phyloP scores from a whole-genome alignment of 2,329 filamentous ascomycete genomes.

The Alternaria triticimaculans region DNA sequence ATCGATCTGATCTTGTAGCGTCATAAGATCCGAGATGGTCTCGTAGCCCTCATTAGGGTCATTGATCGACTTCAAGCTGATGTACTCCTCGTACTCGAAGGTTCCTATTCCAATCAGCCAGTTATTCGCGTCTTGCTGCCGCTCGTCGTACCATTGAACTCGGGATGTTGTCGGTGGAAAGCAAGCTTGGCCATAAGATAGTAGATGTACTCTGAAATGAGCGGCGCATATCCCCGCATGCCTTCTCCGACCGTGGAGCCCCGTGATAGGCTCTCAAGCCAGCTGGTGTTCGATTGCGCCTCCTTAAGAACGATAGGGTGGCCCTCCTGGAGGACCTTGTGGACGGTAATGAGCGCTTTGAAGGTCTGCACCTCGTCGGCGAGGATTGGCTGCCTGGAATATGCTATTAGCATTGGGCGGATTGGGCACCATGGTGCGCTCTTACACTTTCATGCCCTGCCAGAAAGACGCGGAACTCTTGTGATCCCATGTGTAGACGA shows the following conservation, averaged over 20 bases:
- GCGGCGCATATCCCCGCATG: conserved; percentile 82
- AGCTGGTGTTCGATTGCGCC: conserved; percentile 84
- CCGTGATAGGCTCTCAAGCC: conserved; percentile 91
- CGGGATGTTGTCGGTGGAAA: conserved; percentile 96
- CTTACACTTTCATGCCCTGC: conserved; percentile 96
- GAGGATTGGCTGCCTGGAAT: conserved; percentile 86
- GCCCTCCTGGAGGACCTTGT: conserved; percentile 97
- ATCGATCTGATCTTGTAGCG: conserved; percentile 96
- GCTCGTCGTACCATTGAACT: conserved; percentile 79
- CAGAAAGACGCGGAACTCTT: conserved; percentile 95
- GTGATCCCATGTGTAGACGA: conserved; percentile 99
- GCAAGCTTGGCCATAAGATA: conserved; percentile 91
- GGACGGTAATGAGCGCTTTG: conserved; percentile 95
- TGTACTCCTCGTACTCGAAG: conserved; percentile 99
- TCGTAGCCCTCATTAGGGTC: conserved; percentile 97
- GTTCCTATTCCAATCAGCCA: conserved; percentile 60
- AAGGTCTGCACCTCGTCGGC: conserved; percentile 99
- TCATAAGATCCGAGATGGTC: conserved; percentile 96
- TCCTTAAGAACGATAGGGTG: conserved; percentile 88
- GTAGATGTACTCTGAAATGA: conserved; percentile 97
- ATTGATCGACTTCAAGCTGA: conserved; percentile 96
- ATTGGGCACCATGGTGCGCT: background rate
- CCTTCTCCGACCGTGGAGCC: conserved; percentile 80
- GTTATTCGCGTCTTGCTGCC: background rate
- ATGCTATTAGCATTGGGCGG: conserved; percentile 18